Conservation (phyloP, 345 rosid species). For the Gossypium anomalum region DNA sequence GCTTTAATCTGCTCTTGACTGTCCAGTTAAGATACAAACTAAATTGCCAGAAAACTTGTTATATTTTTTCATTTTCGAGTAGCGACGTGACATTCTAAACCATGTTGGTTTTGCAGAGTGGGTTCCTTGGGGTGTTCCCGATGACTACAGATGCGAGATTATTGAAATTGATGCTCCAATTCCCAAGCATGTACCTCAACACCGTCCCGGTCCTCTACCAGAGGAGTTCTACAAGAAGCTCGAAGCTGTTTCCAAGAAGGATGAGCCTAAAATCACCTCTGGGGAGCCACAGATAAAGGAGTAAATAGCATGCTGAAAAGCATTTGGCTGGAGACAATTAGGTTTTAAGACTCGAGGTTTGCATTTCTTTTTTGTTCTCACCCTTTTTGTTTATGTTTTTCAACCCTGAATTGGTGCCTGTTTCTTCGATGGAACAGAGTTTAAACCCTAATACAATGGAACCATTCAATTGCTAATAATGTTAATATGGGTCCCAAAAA, state of each 20-base stretch:
- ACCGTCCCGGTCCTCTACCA: constrained; percentile 94
- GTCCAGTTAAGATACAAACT: not conserved
- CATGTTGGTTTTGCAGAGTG: constrained; percentile 50
- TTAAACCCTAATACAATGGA: constrained; percentile 23
- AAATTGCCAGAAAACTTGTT: not conserved
- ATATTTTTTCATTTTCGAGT: not conserved
- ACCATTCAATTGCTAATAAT: constrained; percentile 34
- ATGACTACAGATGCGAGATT: constrained; percentile 87
- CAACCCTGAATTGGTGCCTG: constrained; percentile 26
- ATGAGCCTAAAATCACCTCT: constrained; percentile 46
- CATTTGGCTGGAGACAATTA: not conserved
- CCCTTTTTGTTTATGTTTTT: constrained; percentile 14
- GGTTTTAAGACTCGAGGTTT: constrained; percentile 22
- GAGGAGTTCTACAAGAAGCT: constrained; percentile 80
- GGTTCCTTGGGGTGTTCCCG: constrained; percentile 99
- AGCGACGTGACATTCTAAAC: not conserved
- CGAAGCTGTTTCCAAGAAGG: constrained; percentile 43
- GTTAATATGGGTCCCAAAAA: constrained; percentile 19
- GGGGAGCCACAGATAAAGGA: constrained; percentile 44
- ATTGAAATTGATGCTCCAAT: constrained; percentile 84
- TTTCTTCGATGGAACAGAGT: constrained; percentile 31
- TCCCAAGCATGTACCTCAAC: constrained; percentile 91
- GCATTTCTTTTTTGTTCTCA: not conserved
- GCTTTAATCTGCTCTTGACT: not conserved
- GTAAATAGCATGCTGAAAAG: constrained; percentile 18